These are phyloP conservation scores for Dictyophora rubrovolvata DNA, from an alignment of 768 basidiomycete genomes.

Conservation along the genomic window DNA sequence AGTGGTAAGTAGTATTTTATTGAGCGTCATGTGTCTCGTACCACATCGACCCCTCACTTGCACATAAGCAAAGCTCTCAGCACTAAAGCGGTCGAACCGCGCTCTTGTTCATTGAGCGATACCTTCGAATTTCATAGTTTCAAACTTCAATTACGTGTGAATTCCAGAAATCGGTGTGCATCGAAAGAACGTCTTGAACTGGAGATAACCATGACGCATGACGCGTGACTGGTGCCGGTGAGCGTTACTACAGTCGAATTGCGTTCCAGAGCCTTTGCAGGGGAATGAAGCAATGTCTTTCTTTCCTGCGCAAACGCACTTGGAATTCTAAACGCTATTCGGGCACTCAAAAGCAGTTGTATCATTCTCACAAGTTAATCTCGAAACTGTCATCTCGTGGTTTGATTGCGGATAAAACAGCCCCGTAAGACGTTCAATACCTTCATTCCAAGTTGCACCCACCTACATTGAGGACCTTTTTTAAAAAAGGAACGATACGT, in stretches of 20 bases:
- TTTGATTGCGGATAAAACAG: conserved; percentile 1
- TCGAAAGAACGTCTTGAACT: no score
- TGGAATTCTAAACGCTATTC: neutral
- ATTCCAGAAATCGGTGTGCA: no score
- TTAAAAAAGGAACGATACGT: neutral
- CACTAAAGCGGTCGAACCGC: neutral
- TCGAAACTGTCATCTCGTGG: conserved; percentile 2
- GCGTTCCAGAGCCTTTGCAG: no score
- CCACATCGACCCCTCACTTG: conserved; percentile 90
- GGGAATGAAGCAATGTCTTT: conserved; percentile 5
- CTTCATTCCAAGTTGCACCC: neutral
- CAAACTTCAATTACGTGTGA: no score
- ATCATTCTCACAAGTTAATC: neutral
- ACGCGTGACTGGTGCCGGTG: no score
- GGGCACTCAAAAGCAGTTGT: neutral
- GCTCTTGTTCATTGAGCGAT: no score
- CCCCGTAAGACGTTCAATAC: neutral
- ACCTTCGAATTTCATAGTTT: no score
- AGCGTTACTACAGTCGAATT: no score
- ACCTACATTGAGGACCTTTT: neutral
- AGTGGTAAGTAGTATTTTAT: neutral
- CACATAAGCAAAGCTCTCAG: conserved; percentile 25
- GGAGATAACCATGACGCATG: no score
- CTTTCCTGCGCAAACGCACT: neutral
- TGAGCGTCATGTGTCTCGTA: no score